Percentiles rank a stretch among this genome's conserved stretches.
Evolutionary conservation across 2,329 filamentous ascomycete species (phyloP).

Genomic region (Cercospora sp.): DNA sequence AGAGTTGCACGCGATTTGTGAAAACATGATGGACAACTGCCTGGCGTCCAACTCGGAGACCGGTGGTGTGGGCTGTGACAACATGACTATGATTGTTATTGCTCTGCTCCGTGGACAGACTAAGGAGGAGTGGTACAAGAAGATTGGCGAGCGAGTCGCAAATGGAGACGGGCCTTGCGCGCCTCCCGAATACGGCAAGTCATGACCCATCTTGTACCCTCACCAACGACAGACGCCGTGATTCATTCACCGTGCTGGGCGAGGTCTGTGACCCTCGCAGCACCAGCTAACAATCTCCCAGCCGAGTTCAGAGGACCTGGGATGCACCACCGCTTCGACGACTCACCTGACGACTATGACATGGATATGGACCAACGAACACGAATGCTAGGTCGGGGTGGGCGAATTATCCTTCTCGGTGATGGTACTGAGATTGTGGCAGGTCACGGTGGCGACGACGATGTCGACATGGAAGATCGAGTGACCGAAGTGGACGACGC

Average conservation of each 20-base stretch:
- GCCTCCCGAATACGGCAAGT: slow-evolving; percentile 98
- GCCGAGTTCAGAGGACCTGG: slow-evolving; percentile 54
- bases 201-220: slow-evolving; percentile 41
- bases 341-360: slow-evolving; percentile 63
- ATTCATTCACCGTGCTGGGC: background rate
- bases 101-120: slow-evolving; percentile 86
- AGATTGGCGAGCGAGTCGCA: slow-evolving; percentile 88
- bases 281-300: slow-evolving; percentile 37
- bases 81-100: slow-evolving; percentile 97
- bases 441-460: slow-evolving; percentile 61
- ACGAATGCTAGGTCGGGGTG: slow-evolving; percentile 66
- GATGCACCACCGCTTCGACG: slow-evolving; percentile 52
- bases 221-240: background rate
- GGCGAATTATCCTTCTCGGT: slow-evolving; percentile 89
- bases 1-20: slow-evolving; percentile 89
- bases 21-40: slow-evolving; percentile 99
- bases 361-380: slow-evolving; percentile 69
- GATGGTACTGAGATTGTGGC: slow-evolving; percentile 92
- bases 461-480: slow-evolving; percentile 92
- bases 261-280: background rate
- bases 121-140: slow-evolving; percentile 98
- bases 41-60: slow-evolving; percentile 97
- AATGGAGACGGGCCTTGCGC: slow-evolving; percentile 97
- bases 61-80: slow-evolving; percentile 96
- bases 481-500: slow-evolving; percentile 53